phyloP scores from a whole-genome alignment of 139 green algal species.

The Nannochloris sp. region DNA sequence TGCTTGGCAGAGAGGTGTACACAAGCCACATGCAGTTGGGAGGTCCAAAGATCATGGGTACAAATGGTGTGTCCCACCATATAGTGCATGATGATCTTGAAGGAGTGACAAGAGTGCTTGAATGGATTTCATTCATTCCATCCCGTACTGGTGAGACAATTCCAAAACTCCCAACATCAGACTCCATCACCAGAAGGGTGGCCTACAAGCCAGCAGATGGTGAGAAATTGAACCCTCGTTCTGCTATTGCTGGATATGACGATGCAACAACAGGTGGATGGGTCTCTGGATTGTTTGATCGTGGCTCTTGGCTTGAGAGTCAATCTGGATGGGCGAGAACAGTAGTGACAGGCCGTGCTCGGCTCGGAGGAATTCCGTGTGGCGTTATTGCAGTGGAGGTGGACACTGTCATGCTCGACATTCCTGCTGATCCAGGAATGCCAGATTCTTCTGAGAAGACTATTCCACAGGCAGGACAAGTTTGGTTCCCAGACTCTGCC shows the following conservation, averaged over 20 bases:
- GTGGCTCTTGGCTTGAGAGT: constrained; percentile 72
- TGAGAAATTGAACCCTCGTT: constrained; percentile 75
- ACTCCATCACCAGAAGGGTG: constrained; percentile 56
- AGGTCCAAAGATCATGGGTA: constrained; percentile 87
- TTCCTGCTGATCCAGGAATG: constrained; percentile 83
- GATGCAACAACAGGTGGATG: constrained; percentile 29
- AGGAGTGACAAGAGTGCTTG: constrained; percentile 39
- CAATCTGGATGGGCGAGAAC: constrained; percentile 82
- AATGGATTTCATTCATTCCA: constrained; percentile 69
- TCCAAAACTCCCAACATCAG: constrained; percentile 45
- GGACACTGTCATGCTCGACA: constrained; percentile 58
- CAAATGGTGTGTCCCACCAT: constrained; percentile 90
- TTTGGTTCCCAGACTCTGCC: constrained; percentile 97
- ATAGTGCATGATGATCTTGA: constrained; percentile 90
- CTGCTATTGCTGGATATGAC: constrained; percentile 54
- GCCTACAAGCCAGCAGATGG: constrained; percentile 44
- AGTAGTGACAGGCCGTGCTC: constrained; percentile 84
- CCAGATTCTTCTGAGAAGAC: constrained; percentile 18
- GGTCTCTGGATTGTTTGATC: constrained; percentile 82
- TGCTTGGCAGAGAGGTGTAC: constrained; percentile 93
- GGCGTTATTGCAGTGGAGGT: constrained; percentile 93
- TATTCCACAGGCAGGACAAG: constrained; percentile 61
- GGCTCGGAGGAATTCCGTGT: constrained; percentile 85
- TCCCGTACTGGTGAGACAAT: constrained; percentile 41
- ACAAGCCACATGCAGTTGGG: constrained; percentile 93